phyloP scores from a whole-genome alignment of 2,329 filamentous ascomycete species.

The Diaporthe capsici region DNA sequence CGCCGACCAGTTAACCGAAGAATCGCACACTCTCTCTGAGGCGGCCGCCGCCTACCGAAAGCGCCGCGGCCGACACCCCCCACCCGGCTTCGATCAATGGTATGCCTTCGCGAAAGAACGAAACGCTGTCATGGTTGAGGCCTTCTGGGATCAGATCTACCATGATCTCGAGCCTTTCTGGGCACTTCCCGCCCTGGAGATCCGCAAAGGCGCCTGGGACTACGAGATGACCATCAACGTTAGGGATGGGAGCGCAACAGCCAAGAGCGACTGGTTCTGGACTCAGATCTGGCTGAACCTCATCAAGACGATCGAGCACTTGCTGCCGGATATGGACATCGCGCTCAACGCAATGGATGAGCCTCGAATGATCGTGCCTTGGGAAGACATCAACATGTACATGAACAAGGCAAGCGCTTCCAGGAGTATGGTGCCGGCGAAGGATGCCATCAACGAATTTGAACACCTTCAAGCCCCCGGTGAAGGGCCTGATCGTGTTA shows the following conservation, averaged over 20 bases:
- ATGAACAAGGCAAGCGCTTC: constrained; percentile 67
- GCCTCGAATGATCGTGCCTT: constrained; percentile 73
- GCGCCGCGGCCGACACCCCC: constrained; percentile 71
- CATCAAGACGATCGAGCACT: constrained; percentile 65
- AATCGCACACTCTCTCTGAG: constrained; percentile 63
- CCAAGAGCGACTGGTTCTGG: constrained; percentile 70
- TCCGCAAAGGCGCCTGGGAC: constrained; percentile 66
- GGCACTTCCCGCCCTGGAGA: constrained; percentile 57
- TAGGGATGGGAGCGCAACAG: constrained; percentile 65
- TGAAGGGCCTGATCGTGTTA: constrained; percentile 52
- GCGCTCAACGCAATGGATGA: constrained; percentile 78
- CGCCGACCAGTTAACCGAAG: constrained; percentile 56
- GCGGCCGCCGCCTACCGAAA: constrained; percentile 69
- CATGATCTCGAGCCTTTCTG: constrained; percentile 74
- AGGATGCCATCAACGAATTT: constrained; percentile 61
- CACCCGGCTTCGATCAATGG: constrained; percentile 75
- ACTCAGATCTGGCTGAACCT: constrained; percentile 69
- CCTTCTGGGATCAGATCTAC: constrained; percentile 76
- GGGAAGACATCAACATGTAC: constrained; percentile 70
- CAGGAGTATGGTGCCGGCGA: constrained; percentile 58
- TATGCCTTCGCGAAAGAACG: constrained; percentile 65
- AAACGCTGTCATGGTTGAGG: constrained; percentile 71
- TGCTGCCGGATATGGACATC: constrained; percentile 77
- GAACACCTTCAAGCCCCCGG: constrained; percentile 57
- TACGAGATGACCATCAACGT: constrained; percentile 75